Base-by-base conservation (phyloP, 768 basidiomycete species). In the Tricholoma bakamatsutake region DNA sequence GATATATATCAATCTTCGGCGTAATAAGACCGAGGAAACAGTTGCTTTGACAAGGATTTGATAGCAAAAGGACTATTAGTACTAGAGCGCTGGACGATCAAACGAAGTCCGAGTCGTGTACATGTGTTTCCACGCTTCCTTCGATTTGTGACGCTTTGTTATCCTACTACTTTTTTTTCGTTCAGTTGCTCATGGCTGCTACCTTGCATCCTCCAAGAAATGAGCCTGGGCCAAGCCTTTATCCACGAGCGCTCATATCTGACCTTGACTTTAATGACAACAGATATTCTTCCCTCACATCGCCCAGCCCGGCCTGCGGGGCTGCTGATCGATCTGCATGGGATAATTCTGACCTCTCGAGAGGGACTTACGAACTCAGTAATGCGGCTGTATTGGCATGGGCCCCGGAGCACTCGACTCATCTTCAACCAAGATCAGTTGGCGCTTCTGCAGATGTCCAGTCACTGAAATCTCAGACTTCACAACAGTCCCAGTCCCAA, bases 251-350 rank as follows among this genome's bases (percentile, higher is more conserved):
- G 40, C 74, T 86, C 56, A 76, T 84, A 67, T 72, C 79, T 55
- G 85, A 85, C 55, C 74, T 82, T 59, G 82, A 84, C 69, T 78
- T 82, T 67, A 75, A 77, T 62, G 86, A 86, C 73, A 80, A 79
- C 65, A 76, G 85, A 65, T 85, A 86, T 58, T 73, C 74, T 17
- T 64, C 74, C 28, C 56, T 73, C 46, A 54, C 67, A 61, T 56
- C 58, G 42, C 62, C 57, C 31, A 65, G 68, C 53, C 54, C 66
- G 68, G 60, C 67, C 21, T 61, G 62, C 55, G 61, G 66, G 5
- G 57, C 67, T 52, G 52, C 64, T 28, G 69, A 69, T 56, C 62
- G 61, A 31, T 61, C 63, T 27, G 52, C 60, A 50, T 70, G 72
- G 66, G 66, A 67, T 45, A 51, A 31, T 34, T 43, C 57, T 31